Evolutionary conservation across 371 early-diverging fungal genomes (phyloP), one percentile per base, ranked within the genome.

Genomic region (Mortierella sp.): DNA sequence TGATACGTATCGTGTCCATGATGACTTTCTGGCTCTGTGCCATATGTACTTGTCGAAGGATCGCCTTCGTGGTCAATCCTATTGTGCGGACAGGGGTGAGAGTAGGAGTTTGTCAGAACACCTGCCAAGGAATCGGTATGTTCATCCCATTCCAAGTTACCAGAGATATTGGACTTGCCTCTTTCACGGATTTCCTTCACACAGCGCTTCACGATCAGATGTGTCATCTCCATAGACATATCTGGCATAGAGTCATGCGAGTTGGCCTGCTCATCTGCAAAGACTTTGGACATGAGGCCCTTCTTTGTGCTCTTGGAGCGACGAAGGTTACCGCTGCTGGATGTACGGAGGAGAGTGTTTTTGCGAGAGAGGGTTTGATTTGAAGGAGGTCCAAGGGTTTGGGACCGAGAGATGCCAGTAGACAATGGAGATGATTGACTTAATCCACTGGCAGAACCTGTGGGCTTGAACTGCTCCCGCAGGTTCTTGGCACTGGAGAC

Each of bases 111-210:
- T 34, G 34, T 10, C 34, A 34, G n/a, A n/a, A n/a, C n/a, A n/a
- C n/a, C n/a, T n/a, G 5, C 1, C 8, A 43, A 38, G 6, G 27
- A 27, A 42, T 19, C 7, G 7, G 30, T 21, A 16, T 12, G 48
- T 39, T 23, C 27, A 30, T 47, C 58, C 45, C 12, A 28, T 58
- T 24, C 49, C 39, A 31, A 27, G 38, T n/a, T 24, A 34, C 34
- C 34, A 34, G 10, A 10, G 34, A 10, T 34, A 34, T 10, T 10
- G 7, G 7, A 54, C 51, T 50, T 70, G 49, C 78, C 78, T 76
- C 78, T 31, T 46, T 69, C 78, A 46, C 78, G 78, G 41, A 76
- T 76, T 31, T 76, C 78, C 58, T 76, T 76, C 38, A 70, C 60
- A 50, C 78, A 70, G 18, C 78, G 78, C 48, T 66, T 69, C 18